Conservation (phyloP, 1,284 basidiomycete species). For the Grifola frondosa region DNA sequence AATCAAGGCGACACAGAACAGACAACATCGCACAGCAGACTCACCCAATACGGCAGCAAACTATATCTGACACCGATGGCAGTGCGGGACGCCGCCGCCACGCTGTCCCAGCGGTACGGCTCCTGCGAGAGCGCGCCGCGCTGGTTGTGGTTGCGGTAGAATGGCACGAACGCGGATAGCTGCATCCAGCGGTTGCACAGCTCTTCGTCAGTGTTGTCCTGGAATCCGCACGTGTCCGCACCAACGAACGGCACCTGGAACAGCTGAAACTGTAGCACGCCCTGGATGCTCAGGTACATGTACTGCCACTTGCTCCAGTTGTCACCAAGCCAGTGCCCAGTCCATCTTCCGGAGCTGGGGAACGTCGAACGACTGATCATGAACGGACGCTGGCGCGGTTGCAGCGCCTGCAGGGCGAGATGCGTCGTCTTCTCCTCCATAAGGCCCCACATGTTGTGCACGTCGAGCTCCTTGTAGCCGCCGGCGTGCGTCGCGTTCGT, state of each 20-base stretch:
- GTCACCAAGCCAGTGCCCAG: slow-evolving; percentile 52
- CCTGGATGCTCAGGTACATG: slow-evolving; percentile 59
- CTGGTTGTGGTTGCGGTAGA: slow-evolving; percentile 71
- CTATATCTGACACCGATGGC: slow-evolving; percentile 70
- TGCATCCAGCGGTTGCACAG: slow-evolving; percentile 84
- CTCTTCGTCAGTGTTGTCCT: slow-evolving; percentile 68
- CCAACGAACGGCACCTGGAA: slow-evolving; percentile 79
- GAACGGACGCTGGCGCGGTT: slow-evolving; percentile 61
- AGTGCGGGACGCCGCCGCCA: slow-evolving; percentile 67
- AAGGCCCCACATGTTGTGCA: slow-evolving; percentile 65
- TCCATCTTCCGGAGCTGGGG: slow-evolving; percentile 62
- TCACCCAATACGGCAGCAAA: slow-evolving; percentile 73
- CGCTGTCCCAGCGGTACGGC: slow-evolving; percentile 75
- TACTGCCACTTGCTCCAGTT: slow-evolving; percentile 72
- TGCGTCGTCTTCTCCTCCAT: slow-evolving; percentile 66
- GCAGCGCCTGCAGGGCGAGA: slow-evolving; percentile 48
- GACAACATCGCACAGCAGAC: slow-evolving; percentile 45
- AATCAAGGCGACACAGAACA: slow-evolving; percentile 3
- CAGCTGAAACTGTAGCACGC: slow-evolving; percentile 76
- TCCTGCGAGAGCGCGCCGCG: slow-evolving; percentile 65
- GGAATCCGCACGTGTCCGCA: slow-evolving; percentile 56
- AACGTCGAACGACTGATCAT: slow-evolving; percentile 68
- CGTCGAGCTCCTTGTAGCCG: slow-evolving; percentile 57
- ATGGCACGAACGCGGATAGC: slow-evolving; percentile 71
- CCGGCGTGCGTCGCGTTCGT: slow-evolving; percentile 61